Conservation (phyloP, 116 monocot genomes). For the Dioscorea cayenensis region DNA sequence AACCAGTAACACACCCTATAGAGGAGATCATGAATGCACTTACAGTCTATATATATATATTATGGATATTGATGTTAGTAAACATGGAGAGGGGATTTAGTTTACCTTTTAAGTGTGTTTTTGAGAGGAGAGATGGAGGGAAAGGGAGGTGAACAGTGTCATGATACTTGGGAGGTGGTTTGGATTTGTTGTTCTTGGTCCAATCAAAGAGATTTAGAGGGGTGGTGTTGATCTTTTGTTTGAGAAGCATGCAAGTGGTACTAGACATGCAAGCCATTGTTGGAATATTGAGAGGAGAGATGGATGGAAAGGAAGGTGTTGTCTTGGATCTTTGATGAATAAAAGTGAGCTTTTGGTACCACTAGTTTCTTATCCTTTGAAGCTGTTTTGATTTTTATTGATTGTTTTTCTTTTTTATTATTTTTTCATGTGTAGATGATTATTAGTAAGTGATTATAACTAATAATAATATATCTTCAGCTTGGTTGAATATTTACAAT, state of each 20-base stretch:
- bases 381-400: too few species aligned
- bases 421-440: too few species aligned
- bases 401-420: too few species aligned
- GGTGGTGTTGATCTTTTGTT: conserved; percentile 5
- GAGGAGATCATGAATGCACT: too few species aligned
- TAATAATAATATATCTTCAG: too few species aligned
- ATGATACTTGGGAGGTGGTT: conserved; percentile 51
- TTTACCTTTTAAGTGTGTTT: conserved; percentile 62
- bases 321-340: too few species aligned
- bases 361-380: too few species aligned
- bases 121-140: conserved; percentile 43
- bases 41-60: neutral
- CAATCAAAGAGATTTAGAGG: conserved; percentile 59
- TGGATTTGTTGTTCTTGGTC: conserved; percentile 25
- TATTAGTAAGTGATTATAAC: too few species aligned
- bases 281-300: neutral
- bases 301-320: neutral
- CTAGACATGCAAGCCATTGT: conserved; percentile 1
- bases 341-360: too few species aligned
- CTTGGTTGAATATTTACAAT: too few species aligned
- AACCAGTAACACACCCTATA: neutral
- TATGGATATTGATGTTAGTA: neutral
- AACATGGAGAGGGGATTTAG: neutral
- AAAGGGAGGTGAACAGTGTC: conserved; percentile 71
- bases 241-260: too few species aligned